A percentile compares a stretch with the other conserved stretches of the same genome.
These are phyloP conservation scores for Tricholomella constricta DNA, from an alignment of 768 basidiomycete species.

Conservation along the genomic window DNA sequence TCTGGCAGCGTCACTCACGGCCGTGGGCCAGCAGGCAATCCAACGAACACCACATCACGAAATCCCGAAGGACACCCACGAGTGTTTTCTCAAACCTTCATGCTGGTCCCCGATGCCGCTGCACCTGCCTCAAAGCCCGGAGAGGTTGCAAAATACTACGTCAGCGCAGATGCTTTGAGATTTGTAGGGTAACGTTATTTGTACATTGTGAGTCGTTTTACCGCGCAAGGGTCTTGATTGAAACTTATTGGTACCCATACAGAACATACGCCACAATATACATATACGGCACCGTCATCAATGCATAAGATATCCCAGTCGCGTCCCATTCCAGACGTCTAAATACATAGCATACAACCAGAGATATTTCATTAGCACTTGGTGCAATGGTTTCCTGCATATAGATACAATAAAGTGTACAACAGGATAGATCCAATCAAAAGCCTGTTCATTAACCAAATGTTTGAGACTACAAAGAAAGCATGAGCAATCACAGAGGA, in stretches of 20 bases:
- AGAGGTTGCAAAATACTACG: constrained; percentile 80
- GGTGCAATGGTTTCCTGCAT: constrained; percentile 4
- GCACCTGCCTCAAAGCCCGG: constrained; percentile 65
- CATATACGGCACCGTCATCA: constrained; percentile 6
- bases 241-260: not conserved
- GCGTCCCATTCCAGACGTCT: not conserved
- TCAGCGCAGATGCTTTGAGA: constrained; percentile 76
- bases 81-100: constrained; percentile 86
- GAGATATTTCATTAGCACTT: not conserved
- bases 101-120: constrained; percentile 75
- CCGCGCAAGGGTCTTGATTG: not conserved
- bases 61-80: constrained; percentile 76
- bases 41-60: constrained; percentile 47
- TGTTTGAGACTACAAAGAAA: constrained; percentile 71
- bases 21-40: constrained; percentile 58
- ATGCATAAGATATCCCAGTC: constrained; percentile 4
- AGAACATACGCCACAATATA: not conserved
- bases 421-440: constrained; percentile 11
- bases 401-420: constrained; percentile 12
- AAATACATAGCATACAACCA: not conserved
- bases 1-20: constrained; percentile 81
- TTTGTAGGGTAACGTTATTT: constrained; percentile 60
- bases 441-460: constrained; percentile 60
- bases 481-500: constrained; percentile 21
- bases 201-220: constrained; percentile 13